Percentiles rank a stretch among this genome's conserved stretches.
These are phyloP conservation scores for Margaritispora aquatica DNA, from an alignment of 495 filamentous ascomycete species.

Conservation along the genomic window DNA sequence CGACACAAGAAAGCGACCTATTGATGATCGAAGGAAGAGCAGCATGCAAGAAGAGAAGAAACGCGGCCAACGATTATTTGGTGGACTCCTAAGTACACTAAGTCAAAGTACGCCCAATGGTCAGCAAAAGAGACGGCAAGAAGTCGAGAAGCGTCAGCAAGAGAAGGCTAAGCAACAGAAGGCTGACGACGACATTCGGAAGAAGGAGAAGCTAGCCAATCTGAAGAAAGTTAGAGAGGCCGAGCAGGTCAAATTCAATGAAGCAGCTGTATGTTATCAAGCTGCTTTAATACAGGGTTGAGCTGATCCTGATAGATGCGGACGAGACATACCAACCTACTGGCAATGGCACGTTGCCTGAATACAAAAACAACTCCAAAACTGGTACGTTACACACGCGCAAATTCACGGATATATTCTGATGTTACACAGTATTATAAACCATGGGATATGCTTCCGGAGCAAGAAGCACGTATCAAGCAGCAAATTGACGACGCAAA, in stretches of 20 bases:
- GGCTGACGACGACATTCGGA: conserved; percentile 58
- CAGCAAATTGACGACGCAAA: conserved; percentile 40
- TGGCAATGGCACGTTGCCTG: conserved; percentile 68
- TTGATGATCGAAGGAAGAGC: conserved; percentile 33
- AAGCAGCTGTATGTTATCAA: conserved; percentile 59
- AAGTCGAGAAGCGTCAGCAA: conserved; percentile 87
- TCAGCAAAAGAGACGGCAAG: conserved; percentile 68
- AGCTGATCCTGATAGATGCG: conserved; percentile 59
- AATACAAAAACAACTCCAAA: conserved; percentile 67
- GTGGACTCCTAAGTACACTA: conserved; percentile 78
- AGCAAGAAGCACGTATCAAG: conserved; percentile 40
- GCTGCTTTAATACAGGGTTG: neutral
- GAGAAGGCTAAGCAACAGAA: conserved; percentile 72
- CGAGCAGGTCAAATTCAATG: conserved; percentile 73
- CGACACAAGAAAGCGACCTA: neutral
- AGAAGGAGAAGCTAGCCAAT: conserved; percentile 54
- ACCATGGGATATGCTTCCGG: conserved; percentile 68
- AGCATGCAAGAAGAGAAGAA: conserved; percentile 71
- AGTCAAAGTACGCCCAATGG: conserved; percentile 66
- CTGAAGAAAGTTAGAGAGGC: conserved; percentile 51
- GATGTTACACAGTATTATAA: conserved; percentile 64
- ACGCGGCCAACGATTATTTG: conserved; percentile 85
- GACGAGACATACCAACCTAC: conserved; percentile 57
- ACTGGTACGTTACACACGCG: conserved; percentile 52
- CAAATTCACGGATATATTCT: neutral